Percentiles rank a stretch among this genome's conserved stretches.
These are phyloP conservation scores for Backusella liffmaniae DNA, from an alignment of 192 early-diverging fungal species.

Conservation along the genomic window DNA sequence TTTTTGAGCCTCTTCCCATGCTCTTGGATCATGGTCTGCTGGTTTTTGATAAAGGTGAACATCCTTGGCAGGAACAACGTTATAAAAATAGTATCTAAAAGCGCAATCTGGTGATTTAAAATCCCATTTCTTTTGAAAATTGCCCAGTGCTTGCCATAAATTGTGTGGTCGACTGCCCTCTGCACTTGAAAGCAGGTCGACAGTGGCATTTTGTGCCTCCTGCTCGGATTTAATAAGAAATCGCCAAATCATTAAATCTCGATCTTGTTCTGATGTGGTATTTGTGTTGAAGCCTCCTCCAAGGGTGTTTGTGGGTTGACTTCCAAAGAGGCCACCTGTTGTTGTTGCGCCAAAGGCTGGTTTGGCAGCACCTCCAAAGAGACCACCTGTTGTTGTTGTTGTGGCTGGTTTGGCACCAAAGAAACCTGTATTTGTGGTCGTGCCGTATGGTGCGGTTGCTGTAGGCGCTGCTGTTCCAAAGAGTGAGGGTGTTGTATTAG, in stretches of 20 bases:
- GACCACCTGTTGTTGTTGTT: not conserved
- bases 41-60: slow-evolving; percentile 73
- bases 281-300: slow-evolving; percentile 13
- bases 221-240: slow-evolving; percentile 34
- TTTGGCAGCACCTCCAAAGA: not conserved
- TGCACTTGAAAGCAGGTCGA: slow-evolving; percentile 25
- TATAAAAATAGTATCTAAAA: slow-evolving; percentile 96
- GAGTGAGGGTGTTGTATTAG: not conserved
- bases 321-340: not conserved
- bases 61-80: slow-evolving; percentile 84
- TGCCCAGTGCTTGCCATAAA: slow-evolving; percentile 62
- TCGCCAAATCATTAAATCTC: slow-evolving; percentile 30
- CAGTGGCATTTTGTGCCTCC: slow-evolving; percentile 43
- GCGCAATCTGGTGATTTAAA: slow-evolving; percentile 72
- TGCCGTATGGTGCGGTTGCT: not conserved
- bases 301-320: not conserved
- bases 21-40: slow-evolving; percentile 60
- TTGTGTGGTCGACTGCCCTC: slow-evolving; percentile 31
- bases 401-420: not conserved
- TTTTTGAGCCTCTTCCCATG: slow-evolving; percentile 80
- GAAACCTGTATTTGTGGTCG: too few relatives aligned
- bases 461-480: not conserved
- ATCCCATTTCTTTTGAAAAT: slow-evolving; percentile 79
- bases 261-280: slow-evolving; percentile 13
- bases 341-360: not conserved